Conservation (phyloP, 805 yeast genomes). For the Saccharomycopsis fibuligera region DNA sequence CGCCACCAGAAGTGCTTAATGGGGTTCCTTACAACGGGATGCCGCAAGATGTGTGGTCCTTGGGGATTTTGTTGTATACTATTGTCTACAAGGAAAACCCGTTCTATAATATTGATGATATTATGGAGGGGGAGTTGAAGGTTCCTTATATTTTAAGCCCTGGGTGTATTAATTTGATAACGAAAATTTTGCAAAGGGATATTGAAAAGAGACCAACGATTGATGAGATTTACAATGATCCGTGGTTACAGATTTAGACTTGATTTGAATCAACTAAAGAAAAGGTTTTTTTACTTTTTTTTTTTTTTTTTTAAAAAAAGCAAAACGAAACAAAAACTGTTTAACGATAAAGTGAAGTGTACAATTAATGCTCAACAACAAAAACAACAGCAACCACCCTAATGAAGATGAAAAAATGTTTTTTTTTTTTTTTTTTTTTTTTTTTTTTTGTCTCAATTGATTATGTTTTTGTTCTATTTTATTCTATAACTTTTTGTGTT, state of each 20-base stretch:
- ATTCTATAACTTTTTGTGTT: no score
- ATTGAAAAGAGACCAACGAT: constrained; percentile 65
- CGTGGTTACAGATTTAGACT: constrained; percentile 47
- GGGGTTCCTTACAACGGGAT: constrained; percentile 88
- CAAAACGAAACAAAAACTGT: background rate
- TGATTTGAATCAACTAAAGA: background rate
- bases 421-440: no score
- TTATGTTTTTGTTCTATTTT: no score
- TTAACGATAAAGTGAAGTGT: background rate
- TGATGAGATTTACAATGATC: constrained; percentile 58
- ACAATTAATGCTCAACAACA: no score
- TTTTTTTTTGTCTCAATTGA: no score
- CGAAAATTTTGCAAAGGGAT: constrained; percentile 61
- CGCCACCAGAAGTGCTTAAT: constrained; percentile 90
- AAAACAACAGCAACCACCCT: no score
- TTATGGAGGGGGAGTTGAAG: constrained; percentile 80
- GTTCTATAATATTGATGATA: constrained; percentile 91
- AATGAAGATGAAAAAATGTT: no score
- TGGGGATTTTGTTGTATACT: constrained; percentile 86
- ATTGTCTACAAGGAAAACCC: constrained; percentile 92
- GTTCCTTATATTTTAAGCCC: constrained; percentile 63
- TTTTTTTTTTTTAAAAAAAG: background rate
- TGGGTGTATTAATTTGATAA: constrained; percentile 54
- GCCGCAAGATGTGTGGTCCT: constrained; percentile 96
- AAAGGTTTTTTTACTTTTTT: background rate